These are phyloP conservation scores for Ramularia collo-cygni DNA, from an alignment of 2,329 filamentous ascomycete species.

Conservation along the genomic window DNA sequence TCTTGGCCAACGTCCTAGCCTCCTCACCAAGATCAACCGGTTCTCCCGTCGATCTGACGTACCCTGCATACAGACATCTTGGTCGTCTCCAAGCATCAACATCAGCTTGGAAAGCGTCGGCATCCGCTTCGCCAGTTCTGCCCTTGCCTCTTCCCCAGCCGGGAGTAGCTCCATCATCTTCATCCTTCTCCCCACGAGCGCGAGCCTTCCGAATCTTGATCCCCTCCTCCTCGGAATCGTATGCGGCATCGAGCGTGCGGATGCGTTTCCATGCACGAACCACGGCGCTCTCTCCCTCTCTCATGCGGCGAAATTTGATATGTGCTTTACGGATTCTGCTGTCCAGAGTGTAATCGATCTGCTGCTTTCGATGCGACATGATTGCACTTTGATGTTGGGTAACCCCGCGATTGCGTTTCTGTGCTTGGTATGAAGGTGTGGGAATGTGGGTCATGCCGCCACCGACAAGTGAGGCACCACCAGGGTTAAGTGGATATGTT, in stretches of 20 bases:
- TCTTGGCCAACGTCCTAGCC: constrained; percentile 57
- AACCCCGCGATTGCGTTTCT: constrained; percentile 60
- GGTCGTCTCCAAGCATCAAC: constrained; percentile 19
- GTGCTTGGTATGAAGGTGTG: constrained; percentile 29
- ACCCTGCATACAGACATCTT: constrained; percentile 38
- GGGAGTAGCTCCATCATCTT: constrained; percentile 25
- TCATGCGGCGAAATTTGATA: constrained; percentile 53
- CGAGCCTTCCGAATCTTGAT: constrained; percentile 23
- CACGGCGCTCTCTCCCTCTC: constrained; percentile 60
- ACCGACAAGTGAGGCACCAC: constrained; percentile 12
- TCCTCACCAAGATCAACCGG: constrained; percentile 73
- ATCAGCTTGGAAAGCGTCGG: constrained; percentile 19
- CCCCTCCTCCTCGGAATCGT: constrained; percentile 40
- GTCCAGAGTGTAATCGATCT: constrained; percentile 75
- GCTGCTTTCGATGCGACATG: constrained; percentile 67
- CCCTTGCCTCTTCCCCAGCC: not conserved
- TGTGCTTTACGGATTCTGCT: constrained; percentile 64
- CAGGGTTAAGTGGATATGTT: too few species aligned
- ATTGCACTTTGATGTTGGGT: constrained; percentile 78
- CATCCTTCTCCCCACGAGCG: constrained; percentile 31
- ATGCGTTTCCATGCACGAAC: constrained; percentile 60
- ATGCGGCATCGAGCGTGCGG: constrained; percentile 40
- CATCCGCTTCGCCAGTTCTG: constrained; percentile 21
- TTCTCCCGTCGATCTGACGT: constrained; percentile 55
- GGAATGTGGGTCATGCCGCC: constrained; percentile 19